Evolutionary conservation across 352 stramenopile genomes (phyloP).

Genomic region (Phytophthora boehmeriae): DNA sequence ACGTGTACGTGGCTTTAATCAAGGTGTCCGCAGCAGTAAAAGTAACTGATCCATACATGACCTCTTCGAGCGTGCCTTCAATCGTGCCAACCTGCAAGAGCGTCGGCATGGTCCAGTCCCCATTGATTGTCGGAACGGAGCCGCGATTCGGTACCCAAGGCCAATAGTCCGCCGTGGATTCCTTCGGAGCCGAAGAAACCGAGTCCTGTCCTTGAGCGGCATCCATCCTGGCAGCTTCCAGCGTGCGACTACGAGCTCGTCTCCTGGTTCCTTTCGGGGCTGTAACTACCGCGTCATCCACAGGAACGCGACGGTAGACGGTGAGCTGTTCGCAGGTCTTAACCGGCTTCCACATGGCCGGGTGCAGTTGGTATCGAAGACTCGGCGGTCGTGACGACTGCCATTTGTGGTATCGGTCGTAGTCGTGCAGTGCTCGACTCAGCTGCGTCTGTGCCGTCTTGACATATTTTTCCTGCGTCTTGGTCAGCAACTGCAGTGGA

Average conservation of each 20-base stretch:
- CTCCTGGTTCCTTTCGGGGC: conserved; percentile 19
- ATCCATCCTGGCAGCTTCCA: conserved; percentile 26
- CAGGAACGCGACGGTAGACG: conserved; percentile 38
- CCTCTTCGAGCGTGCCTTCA: conserved; percentile 51
- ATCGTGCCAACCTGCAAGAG: conserved; percentile 48
- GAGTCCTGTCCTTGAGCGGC: conserved; percentile 19
- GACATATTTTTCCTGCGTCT: conserved; percentile 31
- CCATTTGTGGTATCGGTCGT: conserved; percentile 44
- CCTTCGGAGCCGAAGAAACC: conserved; percentile 25
- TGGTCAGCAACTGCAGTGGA: conserved; percentile 30
- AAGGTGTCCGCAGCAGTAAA: conserved; percentile 31
- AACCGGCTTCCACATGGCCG: conserved; percentile 44
- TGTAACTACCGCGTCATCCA: conserved; percentile 24
- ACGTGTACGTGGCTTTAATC: conserved; percentile 35
- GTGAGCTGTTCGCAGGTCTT: conserved; percentile 51
- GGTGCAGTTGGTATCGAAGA: conserved; percentile 45
- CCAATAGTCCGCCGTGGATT: conserved; percentile 21
- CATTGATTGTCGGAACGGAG: conserved; percentile 9
- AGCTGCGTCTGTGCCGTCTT: conserved; percentile 38
- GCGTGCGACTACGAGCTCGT: conserved; percentile 35
- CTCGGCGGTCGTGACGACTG: conserved; percentile 36
- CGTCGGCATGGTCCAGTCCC: conserved; percentile 39
- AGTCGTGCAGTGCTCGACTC: conserved; percentile 38
- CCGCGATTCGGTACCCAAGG: conserved; percentile 19
- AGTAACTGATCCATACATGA: conserved; percentile 49